Evolutionary conservation across 2,329 filamentous ascomycete species (phyloP), one percentile per base, ranked within the genome.

Genomic region (Elsinoe australis): DNA sequence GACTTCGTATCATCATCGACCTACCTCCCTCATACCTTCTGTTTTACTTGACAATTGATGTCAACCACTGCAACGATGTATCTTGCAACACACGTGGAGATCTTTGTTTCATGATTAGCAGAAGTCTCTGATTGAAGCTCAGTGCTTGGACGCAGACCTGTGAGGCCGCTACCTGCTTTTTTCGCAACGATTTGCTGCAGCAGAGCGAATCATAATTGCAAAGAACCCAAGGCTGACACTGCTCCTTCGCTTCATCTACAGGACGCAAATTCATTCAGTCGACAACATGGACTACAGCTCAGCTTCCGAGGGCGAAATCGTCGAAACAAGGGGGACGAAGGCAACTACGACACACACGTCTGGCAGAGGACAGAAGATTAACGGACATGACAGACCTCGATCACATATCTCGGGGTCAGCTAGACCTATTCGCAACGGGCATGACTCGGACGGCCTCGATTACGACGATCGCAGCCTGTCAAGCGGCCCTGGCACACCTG

Each of bases 231-330:
- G 39, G 39, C 39, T 44, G 28, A 44, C 39, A 44, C 14, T 31
- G 14, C 28, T 12, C 8, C 39, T 35, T 35, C 12, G 10, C 29
- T 34, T 14, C 18, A 15, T 19, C 24, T 21, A 35, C 18, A 47
- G 44, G 19, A 17, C 29, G n/a, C n/a, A n/a, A n/a, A n/a, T n/a
- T n/a, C n/a, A n/a, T n/a, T n/a, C n/a, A n/a, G n/a, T 12, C n/a
- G 19, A 8, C 56, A 61, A 53, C 54, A 67, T 67, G 68, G 67
- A 69, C 58, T 73, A 72, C 56, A 66, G 64, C 54, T 73, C 75
- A 59, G 87, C 82, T 70, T 86, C 85, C 68, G 86, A 94, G 70
- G 87, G 87, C 71, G 87, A 94, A 74, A 87, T 90, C 68, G 71
- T 83, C 66, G 85, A 89, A 70, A 78, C 76, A 69, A 76, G 74